Percentiles rank a stretch among this genome's conserved stretches.
Evolutionary conservation across 2,329 filamentous ascomycete genomes (phyloP).

Genomic region (Ceratocystis lukuohia): DNA sequence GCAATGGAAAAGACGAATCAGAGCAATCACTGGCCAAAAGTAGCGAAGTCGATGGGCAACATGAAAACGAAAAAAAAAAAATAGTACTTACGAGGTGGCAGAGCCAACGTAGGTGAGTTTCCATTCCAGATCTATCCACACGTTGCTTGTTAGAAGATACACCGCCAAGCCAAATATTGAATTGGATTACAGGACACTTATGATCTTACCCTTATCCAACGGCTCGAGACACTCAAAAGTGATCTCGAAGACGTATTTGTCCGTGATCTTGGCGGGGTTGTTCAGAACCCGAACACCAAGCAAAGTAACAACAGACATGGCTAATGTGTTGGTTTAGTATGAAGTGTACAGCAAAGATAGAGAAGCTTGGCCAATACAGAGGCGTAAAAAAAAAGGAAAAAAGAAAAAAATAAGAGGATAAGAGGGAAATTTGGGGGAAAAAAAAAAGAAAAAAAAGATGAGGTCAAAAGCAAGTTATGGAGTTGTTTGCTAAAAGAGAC

Average conservation of each 20-base stretch:
- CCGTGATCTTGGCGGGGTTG: slow-evolving; percentile 88
- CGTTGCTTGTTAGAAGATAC: slow-evolving; percentile 20
- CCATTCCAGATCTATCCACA: slow-evolving; percentile 76
- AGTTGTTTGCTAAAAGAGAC: too few relatives aligned
- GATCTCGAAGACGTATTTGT: slow-evolving; percentile 94
- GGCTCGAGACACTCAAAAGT: slow-evolving; percentile 96
- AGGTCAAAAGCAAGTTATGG: too few relatives aligned
- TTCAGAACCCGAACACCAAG: slow-evolving; percentile 92
- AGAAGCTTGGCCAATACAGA: slow-evolving; percentile 1
- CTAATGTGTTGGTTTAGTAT: slow-evolving; percentile 12
- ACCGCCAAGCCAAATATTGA: background rate
- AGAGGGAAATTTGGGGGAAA: background rate
- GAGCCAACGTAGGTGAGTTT: slow-evolving; percentile 98
- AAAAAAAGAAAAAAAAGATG: background rate
- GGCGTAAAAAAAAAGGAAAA: slow-evolving; percentile 7
- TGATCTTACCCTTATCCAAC: slow-evolving; percentile 65
- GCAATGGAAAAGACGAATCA: slow-evolving; percentile 20
- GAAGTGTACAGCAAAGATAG: slow-evolving; percentile 12
- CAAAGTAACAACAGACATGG: slow-evolving; percentile 91
- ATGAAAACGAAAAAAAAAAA: slow-evolving; percentile 16
- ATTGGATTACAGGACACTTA: background rate
- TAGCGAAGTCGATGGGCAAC: slow-evolving; percentile 5
- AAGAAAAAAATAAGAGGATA: background rate
- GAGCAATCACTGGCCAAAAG: background rate
- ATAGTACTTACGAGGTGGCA: slow-evolving; percentile 68